Percentiles rank a stretch among this genome's conserved stretches.
These are phyloP conservation scores for Mortierella sp. DNA, from an alignment of 371 early-diverging fungal genomes.

Conservation along the genomic window DNA sequence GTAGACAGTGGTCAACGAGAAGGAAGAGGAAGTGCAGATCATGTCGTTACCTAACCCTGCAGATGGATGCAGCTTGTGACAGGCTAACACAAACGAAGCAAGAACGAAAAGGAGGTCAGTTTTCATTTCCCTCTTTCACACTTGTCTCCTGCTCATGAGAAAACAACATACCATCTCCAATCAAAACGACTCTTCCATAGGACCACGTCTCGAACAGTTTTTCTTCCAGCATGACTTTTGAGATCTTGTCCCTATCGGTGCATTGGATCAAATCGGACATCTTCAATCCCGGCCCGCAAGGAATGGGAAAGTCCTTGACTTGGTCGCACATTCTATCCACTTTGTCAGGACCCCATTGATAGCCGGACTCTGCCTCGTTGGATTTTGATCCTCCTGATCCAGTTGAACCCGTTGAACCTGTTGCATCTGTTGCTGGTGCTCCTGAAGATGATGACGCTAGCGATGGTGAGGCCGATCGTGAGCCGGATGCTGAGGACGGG, in stretches of 20 bases:
- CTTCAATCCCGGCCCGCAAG: conserved; percentile 22
- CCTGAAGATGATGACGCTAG: background rate
- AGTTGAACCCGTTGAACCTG: background rate
- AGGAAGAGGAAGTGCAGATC: too few relatives aligned
- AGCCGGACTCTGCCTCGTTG: background rate
- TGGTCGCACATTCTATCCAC: conserved; percentile 27
- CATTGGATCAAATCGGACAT: conserved; percentile 20
- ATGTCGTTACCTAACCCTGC: conserved; percentile 3
- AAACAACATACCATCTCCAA: conserved; percentile 21
- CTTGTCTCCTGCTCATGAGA: background rate
- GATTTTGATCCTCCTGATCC: background rate
- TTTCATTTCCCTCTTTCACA: background rate
- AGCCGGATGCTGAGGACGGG: background rate
- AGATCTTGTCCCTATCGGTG: conserved; percentile 20
- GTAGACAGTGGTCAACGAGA: background rate
- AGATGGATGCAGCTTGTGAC: conserved; percentile 21
- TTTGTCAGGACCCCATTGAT: conserved; percentile 20
- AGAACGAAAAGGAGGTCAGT: background rate
- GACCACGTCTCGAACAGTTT: conserved; percentile 41
- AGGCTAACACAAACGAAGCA: conserved; percentile 6
- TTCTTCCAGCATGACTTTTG: conserved; percentile 36
- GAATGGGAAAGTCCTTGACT: conserved; percentile 27
- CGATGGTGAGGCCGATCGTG: conserved; percentile 6
- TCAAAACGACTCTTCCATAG: conserved; percentile 21
- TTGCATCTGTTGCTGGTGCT: background rate